Evolutionary conservation across 169 alveolate genomes (phyloP).

Genomic region (Plasmodium vivax): DNA sequence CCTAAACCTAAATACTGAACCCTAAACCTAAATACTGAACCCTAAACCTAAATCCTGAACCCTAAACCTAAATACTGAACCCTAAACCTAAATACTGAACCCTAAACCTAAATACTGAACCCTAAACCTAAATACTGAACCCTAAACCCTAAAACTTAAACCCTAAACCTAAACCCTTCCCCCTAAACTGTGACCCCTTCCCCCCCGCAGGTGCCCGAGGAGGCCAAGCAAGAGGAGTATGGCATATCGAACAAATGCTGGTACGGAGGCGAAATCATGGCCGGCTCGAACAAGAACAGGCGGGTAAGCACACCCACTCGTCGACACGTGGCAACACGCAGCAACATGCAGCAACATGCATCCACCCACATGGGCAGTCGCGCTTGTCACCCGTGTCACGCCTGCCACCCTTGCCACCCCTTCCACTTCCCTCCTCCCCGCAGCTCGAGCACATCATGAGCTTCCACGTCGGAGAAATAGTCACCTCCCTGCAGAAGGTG

Average conservation of each 20-base stretch:
- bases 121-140: too few relatives aligned
- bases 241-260: constrained; percentile 75
- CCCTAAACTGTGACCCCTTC: neutral
- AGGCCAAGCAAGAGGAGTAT: constrained; percentile 75
- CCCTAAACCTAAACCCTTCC: too few relatives aligned
- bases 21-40: too few relatives aligned
- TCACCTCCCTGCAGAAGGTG: constrained; percentile 94
- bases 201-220: constrained; percentile 66
- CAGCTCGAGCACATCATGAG: constrained; percentile 89
- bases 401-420: neutral
- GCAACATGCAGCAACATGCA: neutral
- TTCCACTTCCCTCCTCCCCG: constrained; percentile 40
- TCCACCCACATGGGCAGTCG: neutral
- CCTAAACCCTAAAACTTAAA: too few relatives aligned
- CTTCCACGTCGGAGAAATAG: constrained; percentile 98
- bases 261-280: constrained; percentile 76
- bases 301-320: too few relatives aligned
- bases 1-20: too few relatives aligned
- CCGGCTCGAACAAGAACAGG: constrained; percentile 60
- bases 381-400: neutral
- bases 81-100: too few relatives aligned
- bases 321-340: too few relatives aligned
- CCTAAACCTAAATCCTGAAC: too few relatives aligned
- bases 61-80: too few relatives aligned
- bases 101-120: too few relatives aligned